Evolutionary conservation across 2,329 filamentous ascomycete genomes (phyloP).

Genomic region (Aspergillus sp.): DNA sequence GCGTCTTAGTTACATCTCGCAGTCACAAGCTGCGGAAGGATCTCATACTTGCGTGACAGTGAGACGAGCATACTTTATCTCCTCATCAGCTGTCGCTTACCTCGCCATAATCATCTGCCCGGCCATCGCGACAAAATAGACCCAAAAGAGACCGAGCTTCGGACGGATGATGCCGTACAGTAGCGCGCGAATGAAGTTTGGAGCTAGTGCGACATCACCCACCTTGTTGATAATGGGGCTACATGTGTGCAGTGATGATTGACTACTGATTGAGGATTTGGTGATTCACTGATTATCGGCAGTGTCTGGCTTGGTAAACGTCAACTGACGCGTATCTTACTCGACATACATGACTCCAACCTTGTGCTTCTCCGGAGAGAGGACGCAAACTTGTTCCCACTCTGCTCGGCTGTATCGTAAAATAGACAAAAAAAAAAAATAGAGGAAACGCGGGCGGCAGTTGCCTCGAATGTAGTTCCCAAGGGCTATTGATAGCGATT

Average conservation of each 20-base stretch:
- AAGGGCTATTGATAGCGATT: background rate
- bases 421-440: background rate
- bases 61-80: background rate
- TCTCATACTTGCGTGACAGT: background rate
- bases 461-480: background rate
- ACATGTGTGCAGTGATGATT: slow-evolving; percentile 23
- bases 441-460: background rate
- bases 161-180: slow-evolving; percentile 2
- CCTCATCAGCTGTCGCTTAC: background rate
- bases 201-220: slow-evolving; percentile 24
- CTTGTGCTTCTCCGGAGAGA: background rate
- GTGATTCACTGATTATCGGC: slow-evolving; percentile 16
- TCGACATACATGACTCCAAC: slow-evolving; percentile 5
- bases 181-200: slow-evolving; percentile 13
- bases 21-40: background rate
- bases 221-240: slow-evolving; percentile 19
- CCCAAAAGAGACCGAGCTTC: background rate
- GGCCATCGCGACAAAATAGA: background rate
- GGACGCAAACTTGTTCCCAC: background rate
- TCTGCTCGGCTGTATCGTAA: background rate
- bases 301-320: slow-evolving; percentile 6
- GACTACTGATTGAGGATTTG: background rate
- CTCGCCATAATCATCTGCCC: background rate
- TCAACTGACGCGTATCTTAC: slow-evolving; percentile 3
- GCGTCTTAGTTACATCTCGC: background rate